Evolutionary conservation across 2,329 filamentous ascomycete species (phyloP).

Genomic region (Fusarium sp.): DNA sequence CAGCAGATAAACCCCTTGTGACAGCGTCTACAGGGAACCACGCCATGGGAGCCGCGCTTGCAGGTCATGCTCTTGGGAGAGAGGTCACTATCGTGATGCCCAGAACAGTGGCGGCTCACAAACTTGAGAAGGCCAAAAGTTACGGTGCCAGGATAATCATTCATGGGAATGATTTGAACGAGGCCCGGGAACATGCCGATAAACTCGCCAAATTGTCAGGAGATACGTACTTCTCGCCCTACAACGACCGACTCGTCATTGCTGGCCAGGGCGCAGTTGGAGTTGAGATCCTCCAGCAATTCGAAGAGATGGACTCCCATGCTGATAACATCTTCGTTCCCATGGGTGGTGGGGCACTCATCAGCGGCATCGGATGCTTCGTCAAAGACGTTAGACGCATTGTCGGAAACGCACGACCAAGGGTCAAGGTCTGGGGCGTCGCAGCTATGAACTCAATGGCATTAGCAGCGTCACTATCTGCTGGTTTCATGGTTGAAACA

Average conservation of each 20-base stretch:
- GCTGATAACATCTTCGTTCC: slow-evolving; percentile 1
- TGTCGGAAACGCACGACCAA: not conserved
- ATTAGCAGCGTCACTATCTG: not conserved
- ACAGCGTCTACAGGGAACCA: slow-evolving; percentile 6
- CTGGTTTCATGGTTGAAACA: not conserved
- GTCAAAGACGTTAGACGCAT: not conserved
- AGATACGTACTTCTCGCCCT: not conserved
- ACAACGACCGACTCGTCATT: not conserved
- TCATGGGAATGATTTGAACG: not conserved
- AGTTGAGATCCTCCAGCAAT: slow-evolving; percentile 6
- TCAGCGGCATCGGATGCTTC: slow-evolving; percentile 2
- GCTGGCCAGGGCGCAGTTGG: slow-evolving; percentile 2
- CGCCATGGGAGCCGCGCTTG: slow-evolving; percentile 1
- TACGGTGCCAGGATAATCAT: not conserved
- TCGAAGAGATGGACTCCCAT: not conserved
- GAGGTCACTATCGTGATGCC: slow-evolving; percentile 2
- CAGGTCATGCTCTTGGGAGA: not conserved
- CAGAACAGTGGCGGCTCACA: not conserved
- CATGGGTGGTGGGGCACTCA: slow-evolving; percentile 2
- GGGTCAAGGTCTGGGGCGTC: not conserved
- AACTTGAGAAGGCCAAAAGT: not conserved
- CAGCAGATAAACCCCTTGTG: not conserved
- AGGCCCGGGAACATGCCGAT: not conserved
- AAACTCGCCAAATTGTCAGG: not conserved
- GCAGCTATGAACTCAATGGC: slow-evolving; percentile 1